These are phyloP conservation scores for Mrakia blollopis DNA, from an alignment of 768 basidiomycete genomes.

Conservation along the genomic window DNA sequence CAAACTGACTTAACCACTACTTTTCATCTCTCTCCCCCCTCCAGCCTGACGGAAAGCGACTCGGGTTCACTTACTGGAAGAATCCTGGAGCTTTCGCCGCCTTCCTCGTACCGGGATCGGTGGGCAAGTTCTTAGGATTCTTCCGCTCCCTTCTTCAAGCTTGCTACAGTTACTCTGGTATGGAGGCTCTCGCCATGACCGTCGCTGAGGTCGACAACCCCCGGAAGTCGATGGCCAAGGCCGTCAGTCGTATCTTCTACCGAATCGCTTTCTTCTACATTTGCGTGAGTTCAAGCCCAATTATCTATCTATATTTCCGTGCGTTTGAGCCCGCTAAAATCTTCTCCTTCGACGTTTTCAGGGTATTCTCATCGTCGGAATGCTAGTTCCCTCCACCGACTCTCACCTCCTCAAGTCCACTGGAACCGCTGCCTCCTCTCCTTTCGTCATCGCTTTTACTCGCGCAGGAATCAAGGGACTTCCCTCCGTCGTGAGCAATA, in stretches of 20 bases:
- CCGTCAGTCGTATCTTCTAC: slow-evolving; percentile 70
- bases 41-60: slow-evolving; percentile 51
- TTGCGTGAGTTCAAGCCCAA: slow-evolving; percentile 48
- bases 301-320: not conserved
- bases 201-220: slow-evolving; percentile 55
- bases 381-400: slow-evolving; percentile 71
- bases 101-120: slow-evolving; percentile 18
- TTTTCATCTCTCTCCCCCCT: too few species aligned
- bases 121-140: slow-evolving; percentile 43
- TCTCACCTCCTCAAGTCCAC: slow-evolving; percentile 50
- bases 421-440: slow-evolving; percentile 67
- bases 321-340: not conserved
- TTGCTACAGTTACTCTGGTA: slow-evolving; percentile 62
- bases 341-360: not conserved
- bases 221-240: slow-evolving; percentile 54
- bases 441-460: slow-evolving; percentile 76
- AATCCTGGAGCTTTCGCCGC: slow-evolving; percentile 36
- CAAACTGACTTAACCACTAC: too few species aligned
- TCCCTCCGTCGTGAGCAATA: slow-evolving; percentile 44
- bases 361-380: slow-evolving; percentile 46
- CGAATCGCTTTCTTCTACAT: slow-evolving; percentile 76
- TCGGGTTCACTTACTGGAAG: slow-evolving; percentile 48
- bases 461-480: slow-evolving; percentile 62
- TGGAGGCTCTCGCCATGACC: slow-evolving; percentile 62
- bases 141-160: slow-evolving; percentile 37